Evolutionary conservation across 768 basidiomycete species (phyloP), one percentile per base, ranked within the genome.

Genomic region (Pleurotus citrinopileatus): DNA sequence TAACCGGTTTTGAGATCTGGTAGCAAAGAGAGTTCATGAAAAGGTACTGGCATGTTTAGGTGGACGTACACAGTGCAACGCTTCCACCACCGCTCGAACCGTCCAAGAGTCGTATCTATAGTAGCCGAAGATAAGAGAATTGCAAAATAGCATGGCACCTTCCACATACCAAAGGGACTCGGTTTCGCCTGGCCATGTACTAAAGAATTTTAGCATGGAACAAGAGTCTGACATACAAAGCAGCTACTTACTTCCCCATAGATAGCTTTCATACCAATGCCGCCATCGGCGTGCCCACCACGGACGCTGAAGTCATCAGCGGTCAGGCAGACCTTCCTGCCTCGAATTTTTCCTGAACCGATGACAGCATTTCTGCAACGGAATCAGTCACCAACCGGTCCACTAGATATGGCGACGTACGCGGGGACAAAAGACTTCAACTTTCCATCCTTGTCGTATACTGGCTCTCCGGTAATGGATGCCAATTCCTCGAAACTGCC

Each of bases 81-180:
- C 72, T 73, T 54, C 72, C 73, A 29, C 73, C 73, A 34, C 73
- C 73, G 43, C 73, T 74, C 3, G 73, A 74, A 25, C 73, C 73
- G 59, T 74, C 73, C 27, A 74, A 59, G 4, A 74, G 64, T 12
- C 73, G 67, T 52, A 74, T 66, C 73, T 74, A 12, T 7, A 23
- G 43, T 20, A 28, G 1, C 20, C n/a, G 12, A 34, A 12, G 12
- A 27, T 12, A n/a, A 38, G 28, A 23, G 5, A 48, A n/a, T 43
- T 12, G 6, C 19, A 26, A 37, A 22, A n/a, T 17, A 13, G 19
- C 32, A 34, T 37, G 13, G n/a, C n/a, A 43, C 13, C n/a, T 19
- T 4, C 23, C 48, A 43, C 67, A 19, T 20, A 74, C 72, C 52
- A 74, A 55, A 9, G 73, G 73, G 4, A 74, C 67, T 45, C 70